Evolutionary conservation across 2,329 filamentous ascomycete genomes (phyloP).

Genomic region (Didymella keratinophila): DNA sequence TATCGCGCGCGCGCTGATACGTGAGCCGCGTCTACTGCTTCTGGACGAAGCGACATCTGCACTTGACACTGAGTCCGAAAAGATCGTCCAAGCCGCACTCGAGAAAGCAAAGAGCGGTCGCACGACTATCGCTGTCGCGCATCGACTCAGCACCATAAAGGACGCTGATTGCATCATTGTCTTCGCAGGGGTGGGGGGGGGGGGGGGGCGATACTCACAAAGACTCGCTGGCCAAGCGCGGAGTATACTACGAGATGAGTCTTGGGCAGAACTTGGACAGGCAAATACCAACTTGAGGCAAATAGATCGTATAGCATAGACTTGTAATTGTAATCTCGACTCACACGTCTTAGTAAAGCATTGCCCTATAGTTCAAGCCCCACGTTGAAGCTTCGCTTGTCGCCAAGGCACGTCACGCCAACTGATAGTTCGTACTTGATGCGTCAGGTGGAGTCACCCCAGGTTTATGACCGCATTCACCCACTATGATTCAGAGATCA

Average conservation of each 20-base stretch:
- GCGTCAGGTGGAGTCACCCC: background rate
- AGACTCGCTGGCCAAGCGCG: conserved; percentile 49
- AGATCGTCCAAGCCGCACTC: conserved; percentile 80
- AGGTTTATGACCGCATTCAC: background rate
- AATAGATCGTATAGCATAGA: background rate
- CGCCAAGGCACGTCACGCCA: conserved; percentile 5
- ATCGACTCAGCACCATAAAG: conserved; percentile 90
- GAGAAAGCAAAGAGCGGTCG: conserved; percentile 83
- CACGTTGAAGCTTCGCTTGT: conserved; percentile 4
- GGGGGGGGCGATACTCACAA: conserved; percentile 76
- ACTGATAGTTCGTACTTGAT: background rate
- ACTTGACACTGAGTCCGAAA: conserved; percentile 60
- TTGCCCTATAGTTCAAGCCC: background rate
- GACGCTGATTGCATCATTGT: conserved; percentile 95
- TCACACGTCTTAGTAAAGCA: background rate
- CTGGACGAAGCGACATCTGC: conserved; percentile 49
- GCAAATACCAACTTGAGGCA: background rate
- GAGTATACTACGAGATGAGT: conserved; percentile 47
- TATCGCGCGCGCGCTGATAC: conserved; percentile 87
- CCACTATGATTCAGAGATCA: background rate
- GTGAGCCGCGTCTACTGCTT: conserved; percentile 83
- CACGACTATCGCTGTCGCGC: conserved; percentile 94
- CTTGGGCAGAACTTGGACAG: conserved; percentile 17
- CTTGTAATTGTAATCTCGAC: background rate
- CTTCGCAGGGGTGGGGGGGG: conserved; percentile 83